Evolutionary conservation across 2,329 filamentous ascomycete genomes (phyloP), one percentile per base, ranked within the genome.

Genomic region (Monilinia fructicola): DNA sequence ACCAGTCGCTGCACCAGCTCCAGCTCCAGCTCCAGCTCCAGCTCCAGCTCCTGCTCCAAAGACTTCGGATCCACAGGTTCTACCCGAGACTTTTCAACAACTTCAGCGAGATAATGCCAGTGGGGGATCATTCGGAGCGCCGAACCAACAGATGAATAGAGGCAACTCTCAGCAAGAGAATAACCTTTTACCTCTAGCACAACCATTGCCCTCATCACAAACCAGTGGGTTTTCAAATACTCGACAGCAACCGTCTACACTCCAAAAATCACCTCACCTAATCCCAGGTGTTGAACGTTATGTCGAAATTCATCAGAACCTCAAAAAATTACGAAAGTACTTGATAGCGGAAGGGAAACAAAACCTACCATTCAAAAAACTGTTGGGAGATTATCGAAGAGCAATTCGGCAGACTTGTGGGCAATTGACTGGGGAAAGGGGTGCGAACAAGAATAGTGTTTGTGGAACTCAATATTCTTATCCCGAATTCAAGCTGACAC

Each of bases 341-440:
- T 78, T 90, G 63, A 74, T 75, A 2, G 78, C 82, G 4, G 81
- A 88, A 71, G 81, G 81, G 5, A 86, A 87, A 72, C 79, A 80
- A 28, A 85, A 88, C 76, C 73, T 76, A 70, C 77, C 74, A 2
- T 78, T 93, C 38, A 92, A 91, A 76, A 81, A 83, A 62, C 26
- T 65, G 48, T 83, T 92, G 74, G 89, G 90, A 44, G 85, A 92
- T 65, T 87, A 91, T 81, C 84, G 91, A 52, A 83, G 91, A 67
- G 84, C 88, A 53, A 87, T 95, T 64, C 84, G 85, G 50, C 90
- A 89, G 73, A 87, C 84, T 23, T 84, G 94, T 65, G 91, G 92
- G 9, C 91, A 95, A 75, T 78, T 93, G 38, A 89, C 87, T 1
- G 84, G 83, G 50, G 88, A 85, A 66, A 88, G 85, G 71, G 84